These are phyloP conservation scores for Chamaecyparis obtusa DNA, from an alignment of 75 land plant genomes.

Conservation along the genomic window DNA sequence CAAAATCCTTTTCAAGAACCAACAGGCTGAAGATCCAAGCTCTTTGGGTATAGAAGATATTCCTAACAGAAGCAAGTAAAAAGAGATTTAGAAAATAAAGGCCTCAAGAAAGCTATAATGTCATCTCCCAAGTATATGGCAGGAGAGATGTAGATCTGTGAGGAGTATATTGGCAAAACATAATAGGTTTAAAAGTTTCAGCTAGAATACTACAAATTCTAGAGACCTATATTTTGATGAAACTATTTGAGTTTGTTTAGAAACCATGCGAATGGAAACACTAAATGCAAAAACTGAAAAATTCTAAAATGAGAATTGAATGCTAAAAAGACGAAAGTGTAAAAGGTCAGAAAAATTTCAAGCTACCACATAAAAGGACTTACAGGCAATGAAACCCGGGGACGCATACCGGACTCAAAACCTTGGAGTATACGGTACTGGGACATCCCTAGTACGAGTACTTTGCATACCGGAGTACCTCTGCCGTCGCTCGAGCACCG, in stretches of 20 bases:
- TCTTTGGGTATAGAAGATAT: neutral
- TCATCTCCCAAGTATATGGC: neutral
- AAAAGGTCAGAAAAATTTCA: neutral
- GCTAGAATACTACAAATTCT: neutral
- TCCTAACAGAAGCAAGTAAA: neutral
- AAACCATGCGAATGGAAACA: neutral
- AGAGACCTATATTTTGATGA: no score
- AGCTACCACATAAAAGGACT: neutral
- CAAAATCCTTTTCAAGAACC: no score
- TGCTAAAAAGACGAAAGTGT: neutral
- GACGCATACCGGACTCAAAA: no score
- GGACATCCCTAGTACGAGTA: no score
- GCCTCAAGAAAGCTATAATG: neutral
- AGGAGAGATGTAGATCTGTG: neutral
- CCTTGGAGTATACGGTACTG: no score
- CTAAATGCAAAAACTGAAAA: neutral
- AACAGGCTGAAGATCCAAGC: neutral
- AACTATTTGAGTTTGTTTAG: neutral
- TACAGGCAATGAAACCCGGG: no score
- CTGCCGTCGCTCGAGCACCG: no score
- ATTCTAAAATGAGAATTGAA: neutral
- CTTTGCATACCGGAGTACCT: no score
- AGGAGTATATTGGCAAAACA: neutral
- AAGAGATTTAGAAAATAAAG: neutral
- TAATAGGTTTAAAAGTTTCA: neutral